Conservation (phyloP, 2,329 filamentous ascomycete species). For the Epichloe gansuensis region DNA sequence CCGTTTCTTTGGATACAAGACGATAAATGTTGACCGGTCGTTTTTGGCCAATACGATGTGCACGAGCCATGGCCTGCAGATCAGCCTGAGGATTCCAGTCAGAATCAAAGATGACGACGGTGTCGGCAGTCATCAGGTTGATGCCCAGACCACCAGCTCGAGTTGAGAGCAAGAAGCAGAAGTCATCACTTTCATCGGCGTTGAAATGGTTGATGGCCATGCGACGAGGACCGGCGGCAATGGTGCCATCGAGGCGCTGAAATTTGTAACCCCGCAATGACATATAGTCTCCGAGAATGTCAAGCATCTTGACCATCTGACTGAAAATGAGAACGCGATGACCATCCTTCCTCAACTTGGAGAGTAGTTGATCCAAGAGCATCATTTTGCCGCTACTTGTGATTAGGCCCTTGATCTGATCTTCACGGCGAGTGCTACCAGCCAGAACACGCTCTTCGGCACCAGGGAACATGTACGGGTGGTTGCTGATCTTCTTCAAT, state of each 20-base stretch:
- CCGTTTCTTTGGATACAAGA: conserved; percentile 92
- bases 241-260: conserved; percentile 89
- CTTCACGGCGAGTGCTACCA: conserved; percentile 70
- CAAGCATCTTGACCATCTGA: conserved; percentile 98
- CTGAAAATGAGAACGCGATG: conserved; percentile 97
- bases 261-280: conserved; percentile 88
- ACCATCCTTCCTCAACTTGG: conserved; percentile 83
- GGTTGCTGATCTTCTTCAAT: conserved; percentile 96
- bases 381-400: conserved; percentile 99
- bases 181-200: conserved; percentile 87
- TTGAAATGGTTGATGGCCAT: conserved; percentile 98
- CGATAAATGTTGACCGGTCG: conserved; percentile 93
- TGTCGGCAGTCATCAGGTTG: conserved; percentile 97
- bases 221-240: conserved; percentile 73
- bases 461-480: conserved; percentile 94
- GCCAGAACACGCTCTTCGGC: conserved; percentile 81
- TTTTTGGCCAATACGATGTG: conserved; percentile 94
- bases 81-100: conserved; percentile 99
- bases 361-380: conserved; percentile 87
- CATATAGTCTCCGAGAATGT: conserved; percentile 90
- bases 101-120: conserved; percentile 93
- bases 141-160: conserved; percentile 95
- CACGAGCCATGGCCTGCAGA: conserved; percentile 94
- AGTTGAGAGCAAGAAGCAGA: conserved; percentile 90
- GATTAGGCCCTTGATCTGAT: conserved; percentile 83